These are phyloP conservation scores for Brassica napus DNA, from an alignment of 345 rosid genomes.

Conservation along the genomic window DNA sequence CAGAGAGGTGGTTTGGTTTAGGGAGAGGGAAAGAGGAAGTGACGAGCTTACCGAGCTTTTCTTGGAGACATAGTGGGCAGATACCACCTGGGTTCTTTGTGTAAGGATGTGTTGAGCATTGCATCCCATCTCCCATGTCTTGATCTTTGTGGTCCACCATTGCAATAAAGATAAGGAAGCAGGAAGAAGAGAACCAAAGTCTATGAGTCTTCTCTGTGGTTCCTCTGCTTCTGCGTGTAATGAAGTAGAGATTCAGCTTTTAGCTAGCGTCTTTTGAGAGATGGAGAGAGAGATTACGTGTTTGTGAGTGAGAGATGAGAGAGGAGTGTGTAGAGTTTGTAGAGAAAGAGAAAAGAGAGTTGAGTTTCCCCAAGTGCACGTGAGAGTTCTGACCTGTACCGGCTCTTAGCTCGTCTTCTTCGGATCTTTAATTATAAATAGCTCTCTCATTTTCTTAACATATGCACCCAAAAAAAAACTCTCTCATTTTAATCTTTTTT, in stretches of 20 bases:
- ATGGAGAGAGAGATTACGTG: conserved; percentile 6
- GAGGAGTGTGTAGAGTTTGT: conserved; percentile 18
- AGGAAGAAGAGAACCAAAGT: not conserved
- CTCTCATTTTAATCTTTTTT: not conserved
- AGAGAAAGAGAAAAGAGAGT: conserved; percentile 34
- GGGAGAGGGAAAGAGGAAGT: conserved; percentile 81
- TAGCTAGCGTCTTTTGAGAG: conserved; percentile 28
- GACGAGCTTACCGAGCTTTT: conserved; percentile 94
- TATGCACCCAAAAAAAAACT: too few species aligned
- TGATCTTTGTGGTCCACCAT: conserved; percentile 49
- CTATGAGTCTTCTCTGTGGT: not conserved
- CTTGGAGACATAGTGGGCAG: conserved; percentile 97
- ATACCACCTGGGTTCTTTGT: conserved; percentile 90
- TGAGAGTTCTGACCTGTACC: conserved; percentile 47
- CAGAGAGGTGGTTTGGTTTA: conserved; percentile 47
- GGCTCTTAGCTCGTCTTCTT: conserved; percentile 33
- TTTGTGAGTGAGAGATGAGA: conserved; percentile 9
- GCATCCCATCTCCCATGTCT: conserved; percentile 81
- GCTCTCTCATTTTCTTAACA: too few species aligned
- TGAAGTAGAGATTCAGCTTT: conserved; percentile 22
- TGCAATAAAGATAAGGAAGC: conserved; percentile 1
- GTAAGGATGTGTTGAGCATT: conserved; percentile 68
- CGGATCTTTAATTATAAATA: not conserved
- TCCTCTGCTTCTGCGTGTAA: conserved; percentile 17
- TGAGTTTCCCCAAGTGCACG: conserved; percentile 58